Percentiles rank a stretch among this genome's conserved stretches.
Conservation (phyloP, 352 stramenopile genomes). For the Elongisporangium senticosum region DNA sequence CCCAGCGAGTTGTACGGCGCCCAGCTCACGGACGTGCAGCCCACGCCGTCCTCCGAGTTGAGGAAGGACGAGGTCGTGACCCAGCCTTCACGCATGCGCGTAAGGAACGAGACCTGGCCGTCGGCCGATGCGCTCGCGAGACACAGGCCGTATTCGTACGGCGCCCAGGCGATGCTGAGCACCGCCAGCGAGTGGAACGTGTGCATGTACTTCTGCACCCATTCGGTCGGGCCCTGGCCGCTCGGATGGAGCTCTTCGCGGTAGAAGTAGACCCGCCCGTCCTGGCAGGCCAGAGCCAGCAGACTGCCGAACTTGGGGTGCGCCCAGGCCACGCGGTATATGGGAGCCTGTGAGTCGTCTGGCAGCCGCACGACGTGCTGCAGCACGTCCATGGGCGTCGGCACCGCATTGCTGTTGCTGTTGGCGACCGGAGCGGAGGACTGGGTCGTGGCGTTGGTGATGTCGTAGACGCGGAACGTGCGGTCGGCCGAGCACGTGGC, state of each 20-base stretch:
- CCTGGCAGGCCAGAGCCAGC: slow-evolving; percentile 68
- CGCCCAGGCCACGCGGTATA: slow-evolving; percentile 79
- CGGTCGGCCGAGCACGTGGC: slow-evolving; percentile 77
- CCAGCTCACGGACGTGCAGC: slow-evolving; percentile 80
- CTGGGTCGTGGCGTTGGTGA: slow-evolving; percentile 41
- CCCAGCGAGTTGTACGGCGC: slow-evolving; percentile 85
- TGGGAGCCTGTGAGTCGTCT: slow-evolving; percentile 60
- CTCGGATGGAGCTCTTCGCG: slow-evolving; percentile 69
- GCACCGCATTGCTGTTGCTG: neutral
- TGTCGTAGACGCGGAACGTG: slow-evolving; percentile 82
- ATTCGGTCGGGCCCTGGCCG: slow-evolving; percentile 49
- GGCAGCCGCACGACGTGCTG: slow-evolving; percentile 57
- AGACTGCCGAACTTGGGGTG: slow-evolving; percentile 84
- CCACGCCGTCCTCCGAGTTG: slow-evolving; percentile 68
- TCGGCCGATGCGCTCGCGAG: slow-evolving; percentile 75
- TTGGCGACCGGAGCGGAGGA: slow-evolving; percentile 12
- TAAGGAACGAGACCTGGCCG: slow-evolving; percentile 81
- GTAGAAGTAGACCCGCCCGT: slow-evolving; percentile 85
- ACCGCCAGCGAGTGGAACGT: slow-evolving; percentile 64
- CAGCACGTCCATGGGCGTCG: slow-evolving; percentile 26
- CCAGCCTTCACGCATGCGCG: slow-evolving; percentile 77
- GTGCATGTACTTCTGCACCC: slow-evolving; percentile 74
- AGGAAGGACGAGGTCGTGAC: slow-evolving; percentile 67
- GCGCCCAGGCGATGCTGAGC: slow-evolving; percentile 79
- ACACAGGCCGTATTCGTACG: slow-evolving; percentile 84